Evolutionary conservation across 1,284 basidiomycete species (phyloP), one percentile per base, ranked within the genome.

Genomic region (Waitea zeae): DNA sequence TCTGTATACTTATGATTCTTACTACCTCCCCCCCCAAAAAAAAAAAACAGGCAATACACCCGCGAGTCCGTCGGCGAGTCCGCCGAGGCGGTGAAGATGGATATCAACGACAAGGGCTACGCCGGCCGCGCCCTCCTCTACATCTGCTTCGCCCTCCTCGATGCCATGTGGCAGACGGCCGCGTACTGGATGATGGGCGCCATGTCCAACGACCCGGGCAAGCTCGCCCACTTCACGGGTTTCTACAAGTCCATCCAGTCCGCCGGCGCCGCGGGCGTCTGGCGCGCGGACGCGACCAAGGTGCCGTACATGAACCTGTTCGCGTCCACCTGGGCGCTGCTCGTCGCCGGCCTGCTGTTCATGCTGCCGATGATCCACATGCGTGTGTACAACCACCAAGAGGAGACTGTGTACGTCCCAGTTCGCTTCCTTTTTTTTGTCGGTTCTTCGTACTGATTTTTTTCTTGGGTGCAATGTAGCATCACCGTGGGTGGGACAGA

Each of bases 151-250:
- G 63, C 61, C 13, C 40, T 70, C 28, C 52, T 69, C 37, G 68
- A 72, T 39, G 49, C 68, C 11, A 65, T 70, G 59, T 71, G 67
- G 65, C 70, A 72, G 45, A 71, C 69, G 9, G 64, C 61, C 19
- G 63, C 62, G 17, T 70, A 69, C 49, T 68, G 66, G 67, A 49
- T 68, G 45, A 61, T 62, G 56, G 62, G 63, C 19, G 57, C 60
- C 22, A 59, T 66, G 55, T 57, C 56, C 30, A 64, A 64, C 40
- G 55, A 64, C 39, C 57, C 61, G 4, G 53, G 52, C 14, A 59
- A 60, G 44, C 54, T 67, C 15, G 62, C 63, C 5, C 58, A 62
- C 41, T 57, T 64, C 41, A 51, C 58, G 17, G 64, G 64, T 7
- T 61, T 65, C 40, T 63, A 62, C 44, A 62, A 62, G 37, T 58